Percentiles rank a stretch among this genome's conserved stretches.
Evolutionary conservation across 1,284 basidiomycete genomes (phyloP).

Genomic region (Inonotus obliquus): DNA sequence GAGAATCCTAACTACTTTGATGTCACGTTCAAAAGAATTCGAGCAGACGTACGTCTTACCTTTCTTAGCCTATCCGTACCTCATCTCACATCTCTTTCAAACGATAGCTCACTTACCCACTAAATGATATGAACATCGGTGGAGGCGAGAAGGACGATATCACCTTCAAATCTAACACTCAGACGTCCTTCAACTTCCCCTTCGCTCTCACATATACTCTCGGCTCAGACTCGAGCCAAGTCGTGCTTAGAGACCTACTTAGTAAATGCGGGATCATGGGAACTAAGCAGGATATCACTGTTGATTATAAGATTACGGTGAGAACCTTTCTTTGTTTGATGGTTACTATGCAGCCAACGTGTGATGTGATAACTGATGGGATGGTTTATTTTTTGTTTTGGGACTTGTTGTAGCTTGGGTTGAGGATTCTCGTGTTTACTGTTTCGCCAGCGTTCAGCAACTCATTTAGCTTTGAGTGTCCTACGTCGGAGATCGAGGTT

Average conservation of each 20-base stretch:
- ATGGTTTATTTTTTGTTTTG: background rate
- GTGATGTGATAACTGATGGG: background rate
- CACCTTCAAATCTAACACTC: conserved; percentile 58
- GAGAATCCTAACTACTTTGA: conserved; percentile 85
- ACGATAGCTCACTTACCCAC: conserved; percentile 66
- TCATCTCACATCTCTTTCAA: background rate
- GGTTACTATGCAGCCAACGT: conserved; percentile 19
- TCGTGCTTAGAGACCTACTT: conserved; percentile 62
- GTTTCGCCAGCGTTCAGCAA: conserved; percentile 69
- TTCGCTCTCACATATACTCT: conserved; percentile 71
- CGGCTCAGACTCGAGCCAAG: conserved; percentile 50
- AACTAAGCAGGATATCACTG: conserved; percentile 46
- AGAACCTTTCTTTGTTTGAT: conserved; percentile 12
- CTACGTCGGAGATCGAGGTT: conserved; percentile 34
- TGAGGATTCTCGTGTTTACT: conserved; percentile 62
- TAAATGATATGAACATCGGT: conserved; percentile 66
- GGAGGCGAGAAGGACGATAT: conserved; percentile 58
- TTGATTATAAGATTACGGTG: conserved; percentile 70
- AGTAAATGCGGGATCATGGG: conserved; percentile 62
- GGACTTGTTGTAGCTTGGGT: conserved; percentile 43
- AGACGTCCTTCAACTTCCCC: conserved; percentile 80
- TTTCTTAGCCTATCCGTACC: background rate
- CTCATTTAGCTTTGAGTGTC: conserved; percentile 65
- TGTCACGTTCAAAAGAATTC: conserved; percentile 66
- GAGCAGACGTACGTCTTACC: conserved; percentile 46